Percentiles rank a stretch among this genome's conserved stretches.
These are phyloP conservation scores for Diospyros lotus DNA, from an alignment of 148 eudicot species.

Conservation along the genomic window DNA sequence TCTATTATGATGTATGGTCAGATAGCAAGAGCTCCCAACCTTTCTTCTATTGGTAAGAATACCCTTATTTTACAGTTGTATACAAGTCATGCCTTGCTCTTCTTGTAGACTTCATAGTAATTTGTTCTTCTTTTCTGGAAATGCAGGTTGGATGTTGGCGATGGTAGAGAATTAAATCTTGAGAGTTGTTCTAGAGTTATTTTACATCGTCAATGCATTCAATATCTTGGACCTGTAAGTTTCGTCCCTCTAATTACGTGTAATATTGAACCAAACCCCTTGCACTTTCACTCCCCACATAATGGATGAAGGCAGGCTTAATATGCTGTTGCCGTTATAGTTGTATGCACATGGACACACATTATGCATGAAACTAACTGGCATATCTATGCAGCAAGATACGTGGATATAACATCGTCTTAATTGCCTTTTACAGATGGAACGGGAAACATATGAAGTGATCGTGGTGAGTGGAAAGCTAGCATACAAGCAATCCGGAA, in stretches of 20 bases:
- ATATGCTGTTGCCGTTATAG: no score
- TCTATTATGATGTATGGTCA: constrained; percentile 31
- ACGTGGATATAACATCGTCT: neutral
- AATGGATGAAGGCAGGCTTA: no score
- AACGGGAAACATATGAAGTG: constrained; percentile 25
- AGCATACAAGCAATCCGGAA: constrained; percentile 16
- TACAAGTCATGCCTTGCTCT: neutral
- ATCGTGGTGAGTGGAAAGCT: constrained; percentile 25
- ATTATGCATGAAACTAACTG: neutral
- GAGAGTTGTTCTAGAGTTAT: constrained; percentile 15
- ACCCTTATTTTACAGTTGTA: neutral
- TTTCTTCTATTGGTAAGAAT: constrained; percentile 30
- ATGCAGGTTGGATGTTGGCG: constrained; percentile 34
- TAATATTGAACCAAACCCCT: neutral
- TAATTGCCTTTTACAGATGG: constrained; percentile 11
- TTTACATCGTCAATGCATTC: constrained; percentile 27
- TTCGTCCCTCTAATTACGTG: neutral
- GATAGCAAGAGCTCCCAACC: constrained; percentile 27
- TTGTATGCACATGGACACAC: no score
- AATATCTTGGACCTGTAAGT: constrained; percentile 35
- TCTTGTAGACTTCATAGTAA: neutral
- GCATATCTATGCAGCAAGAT: neutral
- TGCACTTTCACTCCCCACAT: no score
- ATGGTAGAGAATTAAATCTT: constrained; percentile 29
- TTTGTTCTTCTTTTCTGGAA: neutral